A percentile compares a stretch with the other conserved stretches of the same genome.
phyloP scores from a whole-genome alignment of 495 filamentous ascomycete species.

The Talaromyces liani region DNA sequence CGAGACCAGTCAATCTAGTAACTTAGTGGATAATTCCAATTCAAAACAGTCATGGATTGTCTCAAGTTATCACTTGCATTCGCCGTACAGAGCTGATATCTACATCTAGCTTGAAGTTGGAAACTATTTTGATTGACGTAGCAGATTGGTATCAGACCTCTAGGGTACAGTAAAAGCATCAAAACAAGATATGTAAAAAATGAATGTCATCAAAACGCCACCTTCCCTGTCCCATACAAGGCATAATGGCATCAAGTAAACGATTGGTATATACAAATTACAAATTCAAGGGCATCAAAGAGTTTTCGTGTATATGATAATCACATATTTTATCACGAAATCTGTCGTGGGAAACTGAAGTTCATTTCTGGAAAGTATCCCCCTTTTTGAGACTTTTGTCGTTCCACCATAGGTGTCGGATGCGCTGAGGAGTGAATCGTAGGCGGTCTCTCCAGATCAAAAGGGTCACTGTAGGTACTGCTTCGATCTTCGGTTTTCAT shows the following conservation, averaged over 20 bases:
- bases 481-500: slow-evolving; percentile 10
- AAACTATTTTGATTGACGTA: too few relatives aligned
- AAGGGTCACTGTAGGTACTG: slow-evolving; percentile 54
- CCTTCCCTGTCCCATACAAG: background rate
- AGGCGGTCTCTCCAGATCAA: slow-evolving; percentile 51
- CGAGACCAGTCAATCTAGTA: too few relatives aligned
- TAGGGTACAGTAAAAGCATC: background rate
- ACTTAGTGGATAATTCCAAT: too few relatives aligned
- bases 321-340: background rate
- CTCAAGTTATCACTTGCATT: too few relatives aligned
- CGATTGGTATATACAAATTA: background rate
- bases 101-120: too few relatives aligned
- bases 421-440: slow-evolving; percentile 6
- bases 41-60: too few relatives aligned
- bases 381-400: background rate
- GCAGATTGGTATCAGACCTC: background rate
- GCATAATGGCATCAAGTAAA: background rate
- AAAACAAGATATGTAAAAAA: background rate
- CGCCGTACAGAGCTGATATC: too few relatives aligned
- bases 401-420: slow-evolving; percentile 1
- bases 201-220: background rate
- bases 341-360: background rate
- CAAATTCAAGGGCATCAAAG: background rate
- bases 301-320: background rate
- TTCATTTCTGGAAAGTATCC: background rate